phyloP scores from a whole-genome alignment of 768 basidiomycete genomes.

The Termitomyces sp. region DNA sequence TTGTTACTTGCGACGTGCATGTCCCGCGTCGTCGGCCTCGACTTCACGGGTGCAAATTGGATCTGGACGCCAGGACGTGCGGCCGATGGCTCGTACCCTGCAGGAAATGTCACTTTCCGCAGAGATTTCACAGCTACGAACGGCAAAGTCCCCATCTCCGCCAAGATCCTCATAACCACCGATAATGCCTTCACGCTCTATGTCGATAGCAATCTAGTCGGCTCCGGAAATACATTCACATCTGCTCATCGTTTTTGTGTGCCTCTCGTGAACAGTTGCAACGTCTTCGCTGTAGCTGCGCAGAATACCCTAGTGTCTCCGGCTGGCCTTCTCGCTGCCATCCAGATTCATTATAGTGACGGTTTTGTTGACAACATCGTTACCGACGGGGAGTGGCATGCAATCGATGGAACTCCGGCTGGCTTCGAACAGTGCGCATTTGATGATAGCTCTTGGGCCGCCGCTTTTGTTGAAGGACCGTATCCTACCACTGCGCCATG shows the following conservation, averaged over 20 bases:
- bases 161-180: constrained; percentile 23
- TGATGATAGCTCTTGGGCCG: constrained; percentile 24
- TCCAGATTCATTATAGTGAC: constrained; percentile 25
- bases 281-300: constrained; percentile 27
- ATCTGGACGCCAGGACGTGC: constrained; percentile 23
- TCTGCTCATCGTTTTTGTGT: constrained; percentile 23
- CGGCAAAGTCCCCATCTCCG: constrained; percentile 22
- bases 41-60: constrained; percentile 19
- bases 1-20: constrained; percentile 5
- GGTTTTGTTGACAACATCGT: constrained; percentile 23
- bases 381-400: constrained; percentile 26
- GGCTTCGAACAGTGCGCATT: constrained; percentile 24
- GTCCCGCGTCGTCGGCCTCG: constrained; percentile 5
- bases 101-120: constrained; percentile 23
- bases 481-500: constrained; percentile 11
- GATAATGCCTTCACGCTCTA: constrained; percentile 27
- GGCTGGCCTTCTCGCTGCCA: constrained; percentile 24
- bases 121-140: constrained; percentile 18
- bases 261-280: constrained; percentile 19
- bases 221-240: constrained; percentile 13
- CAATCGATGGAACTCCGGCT: constrained; percentile 14
- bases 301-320: constrained; percentile 13
- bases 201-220: constrained; percentile 23
- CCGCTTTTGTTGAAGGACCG: constrained; percentile 19
- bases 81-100: constrained; percentile 14